phyloP scores from a whole-genome alignment of 129 eudicot genomes.

The Daucus carota region DH1_v3.0 NC_030389.2:929001-929500 shows the following conservation, averaged over 20 bases:
- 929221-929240: slow-evolving; percentile 14
- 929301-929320: slow-evolving; percentile 18
- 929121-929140: background rate
- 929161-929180: slow-evolving; percentile 6
- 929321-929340: background rate
- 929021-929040: background rate
- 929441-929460: slow-evolving; percentile 69
- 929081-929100: slow-evolving; percentile 1
- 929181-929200: slow-evolving; percentile 3
- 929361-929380: slow-evolving; percentile 61
- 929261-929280: background rate
- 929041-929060: background rate
- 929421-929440: slow-evolving; percentile 72
- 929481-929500: slow-evolving; percentile 51
- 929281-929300: background rate
- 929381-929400: slow-evolving; percentile 93
- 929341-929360: slow-evolving; percentile 12
- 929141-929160: background rate
- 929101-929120: background rate
- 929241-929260: background rate
- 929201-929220: background rate
- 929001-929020: background rate
- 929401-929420: slow-evolving; percentile 82
- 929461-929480: slow-evolving; percentile 44
- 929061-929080: too few relatives aligned